Base-by-base conservation (phyloP, 192 early-diverging fungal species). In the Backusella luteola region DNA sequence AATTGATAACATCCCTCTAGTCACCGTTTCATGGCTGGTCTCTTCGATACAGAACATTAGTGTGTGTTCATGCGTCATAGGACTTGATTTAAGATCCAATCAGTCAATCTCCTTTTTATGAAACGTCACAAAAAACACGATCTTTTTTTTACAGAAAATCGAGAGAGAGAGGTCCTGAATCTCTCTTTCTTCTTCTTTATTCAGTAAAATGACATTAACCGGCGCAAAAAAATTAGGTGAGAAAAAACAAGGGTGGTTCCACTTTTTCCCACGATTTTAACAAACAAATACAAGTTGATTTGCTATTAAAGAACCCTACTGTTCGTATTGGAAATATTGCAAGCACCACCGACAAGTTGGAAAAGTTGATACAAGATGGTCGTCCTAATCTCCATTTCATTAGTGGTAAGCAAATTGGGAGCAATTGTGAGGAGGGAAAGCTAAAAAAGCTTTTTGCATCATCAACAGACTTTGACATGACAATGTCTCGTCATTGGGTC, bases 391-490 rank as follows among this genome's bases (percentile, higher is more conserved):
- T 90, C n/a, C 91, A 92, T 69, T 69, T 92, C 39, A 89, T 91
- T 36, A 79, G 82, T 76, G 89, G 87, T 89, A 81, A 39, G 74
- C 68, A 36, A 32, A 32, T 19, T 23, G n/a, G 19, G 21, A 15
- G 3, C 34, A 49, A 23, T 26, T 32, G 32, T 32, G 32, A 41
- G 1, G 21, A 69, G 46, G 32, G 1, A 7, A 17, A 2, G 21
- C 39, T 74, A 11, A 34, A 1, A 32, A 3, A 32, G 2, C 3
- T 29, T 71, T 44, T 56, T 66, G n/a, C 2, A 39, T 39, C 1
- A 39, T 39, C 41, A 32, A 11, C 35, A 84, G 92, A 93, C 77
- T 94, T 93, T 74, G 93, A 94, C 76, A 90, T 91, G 89, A 94
- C 93, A 29, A 83, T 93, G 66, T 91, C 90, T 35, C 79, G 81